A percentile compares a stretch with the other conserved stretches of the same genome.
phyloP scores from a whole-genome alignment of 257 asterid genomes.

The Eucommia ulmoides region DNA sequence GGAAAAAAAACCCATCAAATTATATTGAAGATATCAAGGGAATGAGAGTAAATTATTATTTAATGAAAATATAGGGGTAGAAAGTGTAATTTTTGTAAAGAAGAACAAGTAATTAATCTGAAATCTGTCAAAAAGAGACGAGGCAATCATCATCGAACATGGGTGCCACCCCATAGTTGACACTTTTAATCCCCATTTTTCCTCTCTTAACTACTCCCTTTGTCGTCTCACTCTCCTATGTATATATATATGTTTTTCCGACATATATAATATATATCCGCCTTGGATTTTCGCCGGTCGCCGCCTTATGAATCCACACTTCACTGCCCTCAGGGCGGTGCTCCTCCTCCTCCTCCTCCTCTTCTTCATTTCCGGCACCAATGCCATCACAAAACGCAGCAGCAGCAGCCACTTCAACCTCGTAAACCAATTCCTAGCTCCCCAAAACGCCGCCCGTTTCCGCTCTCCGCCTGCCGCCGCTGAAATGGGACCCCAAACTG shows the following conservation, averaged over 20 bases:
- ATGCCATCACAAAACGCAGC: background rate
- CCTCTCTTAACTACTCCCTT: slow-evolving; percentile 27
- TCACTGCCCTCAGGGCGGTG: too few relatives aligned
- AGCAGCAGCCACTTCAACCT: background rate
- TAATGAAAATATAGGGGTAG: too few relatives aligned
- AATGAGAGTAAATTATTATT: too few relatives aligned
- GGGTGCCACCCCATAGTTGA: slow-evolving; percentile 37
- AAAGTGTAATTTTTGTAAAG: too few relatives aligned
- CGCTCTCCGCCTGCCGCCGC: slow-evolving; percentile 13
- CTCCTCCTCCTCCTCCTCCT: slow-evolving; percentile 7
- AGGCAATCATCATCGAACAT: slow-evolving; percentile 34
- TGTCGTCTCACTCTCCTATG: background rate
- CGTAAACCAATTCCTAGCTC: slow-evolving; percentile 20
- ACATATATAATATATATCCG: background rate
- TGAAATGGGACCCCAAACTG: slow-evolving; percentile 26
- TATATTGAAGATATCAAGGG: too few relatives aligned
- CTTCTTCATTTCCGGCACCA: background rate
- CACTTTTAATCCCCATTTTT: slow-evolving; percentile 19
- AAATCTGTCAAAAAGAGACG: too few relatives aligned
- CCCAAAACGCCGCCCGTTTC: slow-evolving; percentile 36
- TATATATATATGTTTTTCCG: slow-evolving; percentile 1
- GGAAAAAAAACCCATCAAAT: too few relatives aligned
- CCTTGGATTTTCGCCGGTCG: background rate
- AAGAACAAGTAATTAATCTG: too few relatives aligned
- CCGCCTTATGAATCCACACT: slow-evolving; percentile 8